Percentiles rank a stretch among this genome's conserved stretches.
These are phyloP conservation scores for Aspergillus sp. DNA, from an alignment of 2,329 filamentous ascomycete species.

Conservation along the genomic window DNA sequence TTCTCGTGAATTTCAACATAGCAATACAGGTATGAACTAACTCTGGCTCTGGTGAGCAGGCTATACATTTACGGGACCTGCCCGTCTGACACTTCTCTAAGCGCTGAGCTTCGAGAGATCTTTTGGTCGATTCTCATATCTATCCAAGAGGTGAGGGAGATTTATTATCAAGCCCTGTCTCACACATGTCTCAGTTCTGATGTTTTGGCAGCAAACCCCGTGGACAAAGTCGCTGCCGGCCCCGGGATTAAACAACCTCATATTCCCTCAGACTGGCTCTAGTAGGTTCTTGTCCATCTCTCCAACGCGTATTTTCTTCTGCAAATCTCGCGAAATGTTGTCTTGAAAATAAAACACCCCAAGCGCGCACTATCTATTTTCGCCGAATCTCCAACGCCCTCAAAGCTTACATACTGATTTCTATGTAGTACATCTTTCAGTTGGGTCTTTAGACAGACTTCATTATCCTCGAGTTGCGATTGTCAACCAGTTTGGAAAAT, in stretches of 20 bases:
- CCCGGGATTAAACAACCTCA: neutral
- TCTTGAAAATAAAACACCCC: neutral
- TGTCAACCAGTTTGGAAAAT: slow-evolving; percentile 28
- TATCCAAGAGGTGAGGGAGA: neutral
- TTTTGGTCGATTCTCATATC: neutral
- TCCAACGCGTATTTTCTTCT: neutral
- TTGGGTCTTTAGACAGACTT: slow-evolving; percentile 3
- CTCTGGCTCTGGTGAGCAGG: slow-evolving; percentile 6
- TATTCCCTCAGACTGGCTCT: neutral
- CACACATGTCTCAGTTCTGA: neutral
- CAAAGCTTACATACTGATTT: neutral
- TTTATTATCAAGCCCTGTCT: neutral
- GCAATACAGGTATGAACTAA: slow-evolving; percentile 4
- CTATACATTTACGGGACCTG: slow-evolving; percentile 8
- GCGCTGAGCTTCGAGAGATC: neutral
- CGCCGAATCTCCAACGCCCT: neutral
- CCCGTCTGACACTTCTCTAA: neutral
- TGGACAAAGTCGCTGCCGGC: neutral
- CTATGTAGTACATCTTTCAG: neutral
- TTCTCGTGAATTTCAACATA: neutral
- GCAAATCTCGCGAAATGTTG: neutral
- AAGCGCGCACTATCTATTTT: neutral
- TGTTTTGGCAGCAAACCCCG: neutral
- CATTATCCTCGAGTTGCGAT: slow-evolving; percentile 7
- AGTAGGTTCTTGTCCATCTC: neutral